A percentile compares a stretch with the other conserved stretches of the same genome.
Evolutionary conservation across 495 filamentous ascomycete genomes (phyloP).

Genomic region (Glutinoglossum americanum): DNA sequence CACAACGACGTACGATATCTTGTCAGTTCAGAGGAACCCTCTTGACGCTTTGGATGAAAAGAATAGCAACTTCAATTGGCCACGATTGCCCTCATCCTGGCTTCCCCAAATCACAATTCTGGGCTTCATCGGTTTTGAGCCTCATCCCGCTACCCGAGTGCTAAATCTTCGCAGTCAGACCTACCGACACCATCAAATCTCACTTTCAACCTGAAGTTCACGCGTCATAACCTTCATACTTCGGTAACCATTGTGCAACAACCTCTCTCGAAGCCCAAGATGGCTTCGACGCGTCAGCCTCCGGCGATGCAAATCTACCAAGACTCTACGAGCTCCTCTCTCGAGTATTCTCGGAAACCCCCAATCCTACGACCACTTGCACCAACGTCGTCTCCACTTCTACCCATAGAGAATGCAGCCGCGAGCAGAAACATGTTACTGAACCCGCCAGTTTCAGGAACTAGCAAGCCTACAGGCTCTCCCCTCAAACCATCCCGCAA

Average conservation of each 20-base stretch:
- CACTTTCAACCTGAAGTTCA: background rate
- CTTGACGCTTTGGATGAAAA: background rate
- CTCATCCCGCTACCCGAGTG: background rate
- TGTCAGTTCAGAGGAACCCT: background rate
- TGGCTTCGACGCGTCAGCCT: constrained; percentile 1
- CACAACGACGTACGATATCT: background rate
- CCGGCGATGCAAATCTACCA: background rate
- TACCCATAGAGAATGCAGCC: background rate
- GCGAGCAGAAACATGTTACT: background rate
- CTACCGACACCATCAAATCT: background rate
- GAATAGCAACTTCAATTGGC: background rate
- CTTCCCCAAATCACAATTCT: background rate
- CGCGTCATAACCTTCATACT: background rate
- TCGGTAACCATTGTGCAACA: background rate
- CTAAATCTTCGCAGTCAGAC: background rate
- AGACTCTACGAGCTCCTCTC: background rate
- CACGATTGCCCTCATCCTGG: background rate
- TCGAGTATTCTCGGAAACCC: background rate
- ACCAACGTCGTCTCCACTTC: background rate
- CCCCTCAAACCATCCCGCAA: background rate
- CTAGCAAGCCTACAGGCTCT: background rate
- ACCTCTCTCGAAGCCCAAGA: background rate
- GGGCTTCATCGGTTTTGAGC: background rate
- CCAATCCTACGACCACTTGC: background rate
- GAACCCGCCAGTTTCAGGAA: background rate